Evolutionary conservation across 106 monocot species (phyloP).

Genomic region (Allium fistulosum): DNA sequence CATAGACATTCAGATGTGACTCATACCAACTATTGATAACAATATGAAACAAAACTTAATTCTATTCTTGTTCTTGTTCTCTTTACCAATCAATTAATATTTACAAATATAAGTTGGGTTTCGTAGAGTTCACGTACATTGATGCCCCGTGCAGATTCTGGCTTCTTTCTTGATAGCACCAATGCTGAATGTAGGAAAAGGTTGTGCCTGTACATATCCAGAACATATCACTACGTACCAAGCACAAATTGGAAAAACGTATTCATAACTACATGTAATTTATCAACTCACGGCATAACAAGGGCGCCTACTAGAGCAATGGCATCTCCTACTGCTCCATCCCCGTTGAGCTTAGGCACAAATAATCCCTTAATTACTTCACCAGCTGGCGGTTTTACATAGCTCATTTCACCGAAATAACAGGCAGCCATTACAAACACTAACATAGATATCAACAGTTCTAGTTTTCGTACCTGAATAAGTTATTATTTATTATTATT

Average conservation of each 20-base stretch:
- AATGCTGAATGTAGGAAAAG: slow-evolving; percentile 55
- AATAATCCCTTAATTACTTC: slow-evolving; percentile 43
- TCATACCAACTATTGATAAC: not conserved
- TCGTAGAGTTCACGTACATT: slow-evolving; percentile 17
- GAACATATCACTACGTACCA: too few relatives aligned
- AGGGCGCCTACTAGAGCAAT: slow-evolving; percentile 51
- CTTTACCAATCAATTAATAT: too few relatives aligned
- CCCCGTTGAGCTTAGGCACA: slow-evolving; percentile 37
- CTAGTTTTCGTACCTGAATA: slow-evolving; percentile 43
- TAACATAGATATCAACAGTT: slow-evolving; percentile 29
- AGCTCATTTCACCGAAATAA: slow-evolving; percentile 39
- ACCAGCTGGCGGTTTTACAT: slow-evolving; percentile 27
- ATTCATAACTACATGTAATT: not conserved
- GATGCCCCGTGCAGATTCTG: slow-evolving; percentile 26
- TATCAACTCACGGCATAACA: slow-evolving; percentile 41
- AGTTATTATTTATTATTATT: not conserved
- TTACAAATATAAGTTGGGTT: too few relatives aligned
- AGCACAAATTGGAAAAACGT: too few relatives aligned
- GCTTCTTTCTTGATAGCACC: slow-evolving; percentile 47
- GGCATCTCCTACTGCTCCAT: slow-evolving; percentile 27
- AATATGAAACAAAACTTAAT: slow-evolving; percentile 1
- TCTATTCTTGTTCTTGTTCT: not conserved
- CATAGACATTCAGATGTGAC: not conserved
- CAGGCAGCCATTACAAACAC: slow-evolving; percentile 43
- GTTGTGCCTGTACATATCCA: slow-evolving; percentile 30